Conservation (phyloP, 2,329 filamentous ascomycete species). For the Neodidymelliopsis sp. region DNA sequence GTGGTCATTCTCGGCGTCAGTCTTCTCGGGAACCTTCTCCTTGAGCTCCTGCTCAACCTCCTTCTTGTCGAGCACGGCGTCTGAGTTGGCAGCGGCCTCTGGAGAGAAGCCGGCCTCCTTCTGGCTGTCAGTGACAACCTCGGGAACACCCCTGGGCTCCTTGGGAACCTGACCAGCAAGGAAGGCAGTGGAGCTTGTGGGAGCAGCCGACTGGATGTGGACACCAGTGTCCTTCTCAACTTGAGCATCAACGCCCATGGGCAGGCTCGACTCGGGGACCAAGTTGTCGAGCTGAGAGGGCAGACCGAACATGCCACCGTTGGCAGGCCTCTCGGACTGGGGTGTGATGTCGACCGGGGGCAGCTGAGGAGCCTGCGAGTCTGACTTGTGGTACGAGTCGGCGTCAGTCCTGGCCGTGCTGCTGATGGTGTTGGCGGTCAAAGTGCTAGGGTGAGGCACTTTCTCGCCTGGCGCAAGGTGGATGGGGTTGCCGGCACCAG, state of each 20-base stretch:
- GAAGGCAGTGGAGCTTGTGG: conserved; percentile 55
- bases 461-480: conserved; percentile 80
- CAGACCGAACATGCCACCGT: conserved; percentile 55
- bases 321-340: conserved; percentile 52
- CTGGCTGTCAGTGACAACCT: conserved; percentile 75
- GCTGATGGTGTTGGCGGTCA: conserved; percentile 75
- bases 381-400: conserved; percentile 84
- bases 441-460: conserved; percentile 70
- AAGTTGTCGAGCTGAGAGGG: conserved; percentile 65
- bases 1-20: conserved; percentile 52
- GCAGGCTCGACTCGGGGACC: conserved; percentile 84
- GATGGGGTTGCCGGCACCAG: conserved; percentile 77
- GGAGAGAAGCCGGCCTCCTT: conserved; percentile 68
- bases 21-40: conserved; percentile 68
- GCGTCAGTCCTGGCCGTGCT: conserved; percentile 67
- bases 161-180: conserved; percentile 56
- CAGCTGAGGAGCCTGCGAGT: conserved; percentile 59
- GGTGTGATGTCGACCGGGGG: conserved; percentile 55
- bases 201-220: conserved; percentile 53
- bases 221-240: conserved; percentile 49
- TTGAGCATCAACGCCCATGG: conserved; percentile 63
- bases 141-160: conserved; percentile 58
- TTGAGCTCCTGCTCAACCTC: conserved; percentile 75
- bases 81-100: conserved; percentile 72
- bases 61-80: conserved; percentile 75